Evolutionary conservation across 305 asterid genomes (phyloP).

Genomic region (Fraxinus paxiana): DNA sequence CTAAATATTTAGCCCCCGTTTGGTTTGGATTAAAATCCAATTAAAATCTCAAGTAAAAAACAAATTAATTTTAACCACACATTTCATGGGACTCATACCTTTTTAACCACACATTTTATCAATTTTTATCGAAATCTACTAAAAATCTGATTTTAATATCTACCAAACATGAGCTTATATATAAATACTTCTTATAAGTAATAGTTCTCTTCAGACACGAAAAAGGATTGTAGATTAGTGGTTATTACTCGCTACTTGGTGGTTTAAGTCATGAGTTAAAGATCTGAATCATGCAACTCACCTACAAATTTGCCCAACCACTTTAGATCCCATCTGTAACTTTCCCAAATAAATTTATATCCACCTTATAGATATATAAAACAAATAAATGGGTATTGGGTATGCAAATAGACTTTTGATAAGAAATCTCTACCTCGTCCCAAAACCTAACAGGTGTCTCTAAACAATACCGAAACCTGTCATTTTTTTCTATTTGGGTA

Average conservation of each 20-base stretch:
- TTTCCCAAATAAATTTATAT: neutral
- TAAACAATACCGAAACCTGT: neutral
- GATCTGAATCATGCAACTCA: neutral
- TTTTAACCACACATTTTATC: no score
- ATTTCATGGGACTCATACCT: no score
- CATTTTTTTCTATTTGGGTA: neutral
- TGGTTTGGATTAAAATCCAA: no score
- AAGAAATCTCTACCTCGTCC: neutral
- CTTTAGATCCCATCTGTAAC: neutral
- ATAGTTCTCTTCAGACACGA: neutral
- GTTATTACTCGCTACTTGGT: neutral
- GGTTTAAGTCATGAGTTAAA: neutral
- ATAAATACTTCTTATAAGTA: neutral
- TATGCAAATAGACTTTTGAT: neutral
- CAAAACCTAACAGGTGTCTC: neutral
- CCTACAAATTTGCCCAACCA: neutral
- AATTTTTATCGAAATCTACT: no score
- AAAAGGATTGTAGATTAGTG: neutral
- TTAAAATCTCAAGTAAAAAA: no score
- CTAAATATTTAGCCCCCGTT: neutral
- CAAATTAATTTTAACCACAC: no score
- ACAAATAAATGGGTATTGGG: neutral
- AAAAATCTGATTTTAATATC: no score
- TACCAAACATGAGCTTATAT: no score
- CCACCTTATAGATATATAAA: neutral